Base-by-base conservation (phyloP, 108 stramenopile genomes). In the Cyclotella choctawhatcheeana region DNA sequence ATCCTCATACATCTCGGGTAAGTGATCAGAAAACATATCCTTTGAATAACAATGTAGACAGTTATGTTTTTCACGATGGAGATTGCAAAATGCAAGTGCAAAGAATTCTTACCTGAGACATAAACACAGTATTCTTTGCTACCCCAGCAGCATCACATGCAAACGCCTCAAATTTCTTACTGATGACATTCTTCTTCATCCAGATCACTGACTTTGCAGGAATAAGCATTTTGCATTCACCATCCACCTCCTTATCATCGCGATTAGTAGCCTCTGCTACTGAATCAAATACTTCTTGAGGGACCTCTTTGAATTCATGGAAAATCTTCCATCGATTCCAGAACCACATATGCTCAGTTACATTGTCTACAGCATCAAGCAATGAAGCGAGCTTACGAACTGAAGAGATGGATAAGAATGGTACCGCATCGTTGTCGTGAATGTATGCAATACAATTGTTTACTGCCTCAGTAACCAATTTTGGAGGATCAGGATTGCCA, bases 351-450 rank as follows among this genome's bases (percentile, higher is more conserved):
- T 44, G 34, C n/a, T 56, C 67, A 2, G 55, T 33, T 18, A 44
- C 48, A 33, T 69, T 32, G 31, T 71, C 74, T 4, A 79, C 58
- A 5, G 62, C 55, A n/a, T 67, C 40, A 44, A 83, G 25, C 5
- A 37, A 37, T 1, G 74, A 66, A 26, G 79, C 44, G 8, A 77
- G 34, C 8, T 62, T 67, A 24, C 79, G 70, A 0, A 84, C 76
- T 4, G 73, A 70, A 43, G 67, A 33, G 16, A 81, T 51, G 1
- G 79, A 81, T 8, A 84, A 55, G 55, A 81, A 81, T 7, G 84
- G 79, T n/a, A 84, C 76, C 6, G 37, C 74, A 51, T 84, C 84
- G 13, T 61, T 65, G 12, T 69, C 71, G 33, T 84, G 74, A 45
- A 84, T 73, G 51, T 73, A 84, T 3, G 44, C 44, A 8, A 54